These are phyloP conservation scores for Serendipita indica DNA, from an alignment of 768 basidiomycete genomes.

Conservation along the genomic window DNA sequence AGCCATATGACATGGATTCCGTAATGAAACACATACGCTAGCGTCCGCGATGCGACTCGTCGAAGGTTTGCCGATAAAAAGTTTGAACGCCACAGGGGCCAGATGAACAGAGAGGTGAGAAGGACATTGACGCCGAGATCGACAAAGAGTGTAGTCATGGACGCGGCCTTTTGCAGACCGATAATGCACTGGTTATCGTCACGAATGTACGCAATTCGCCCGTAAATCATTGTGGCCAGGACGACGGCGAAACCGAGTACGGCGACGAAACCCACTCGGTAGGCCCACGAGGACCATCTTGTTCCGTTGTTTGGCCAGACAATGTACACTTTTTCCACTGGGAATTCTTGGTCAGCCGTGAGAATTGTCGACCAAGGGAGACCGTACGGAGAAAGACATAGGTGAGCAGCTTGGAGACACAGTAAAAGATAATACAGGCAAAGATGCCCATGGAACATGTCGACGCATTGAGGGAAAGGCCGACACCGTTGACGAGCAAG, in stretches of 20 bases:
- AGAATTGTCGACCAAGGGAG: conserved; percentile 24
- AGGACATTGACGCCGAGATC: conserved; percentile 25
- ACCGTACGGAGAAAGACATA: conserved; percentile 32
- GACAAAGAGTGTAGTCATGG: conserved; percentile 2
- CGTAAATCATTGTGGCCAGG: conserved; percentile 25
- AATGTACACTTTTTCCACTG: conserved; percentile 15
- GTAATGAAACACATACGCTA: conserved; percentile 23
- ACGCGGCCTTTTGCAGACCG: conserved; percentile 30
- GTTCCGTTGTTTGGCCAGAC: conserved; percentile 16
- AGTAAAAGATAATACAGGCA: conserved; percentile 26
- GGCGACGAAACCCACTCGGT: conserved; percentile 26
- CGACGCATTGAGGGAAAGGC: conserved; percentile 24
- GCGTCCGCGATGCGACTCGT: conserved; percentile 29
- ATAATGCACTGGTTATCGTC: conserved; percentile 32
- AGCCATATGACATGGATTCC: not conserved
- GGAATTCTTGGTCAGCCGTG: conserved; percentile 9
- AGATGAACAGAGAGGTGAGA: conserved; percentile 27
- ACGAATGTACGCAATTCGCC: conserved; percentile 26
- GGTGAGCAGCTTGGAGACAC: conserved; percentile 25
- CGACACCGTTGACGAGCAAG: conserved; percentile 31
- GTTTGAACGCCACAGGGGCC: conserved; percentile 29
- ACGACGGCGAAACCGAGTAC: conserved; percentile 28
- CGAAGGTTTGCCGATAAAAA: conserved; percentile 25
- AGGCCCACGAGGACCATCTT: conserved; percentile 29
- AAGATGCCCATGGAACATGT: conserved; percentile 32